Evolutionary conservation across 352 stramenopile genomes (phyloP).

Genomic region (Phytophthora brassicae): DNA sequence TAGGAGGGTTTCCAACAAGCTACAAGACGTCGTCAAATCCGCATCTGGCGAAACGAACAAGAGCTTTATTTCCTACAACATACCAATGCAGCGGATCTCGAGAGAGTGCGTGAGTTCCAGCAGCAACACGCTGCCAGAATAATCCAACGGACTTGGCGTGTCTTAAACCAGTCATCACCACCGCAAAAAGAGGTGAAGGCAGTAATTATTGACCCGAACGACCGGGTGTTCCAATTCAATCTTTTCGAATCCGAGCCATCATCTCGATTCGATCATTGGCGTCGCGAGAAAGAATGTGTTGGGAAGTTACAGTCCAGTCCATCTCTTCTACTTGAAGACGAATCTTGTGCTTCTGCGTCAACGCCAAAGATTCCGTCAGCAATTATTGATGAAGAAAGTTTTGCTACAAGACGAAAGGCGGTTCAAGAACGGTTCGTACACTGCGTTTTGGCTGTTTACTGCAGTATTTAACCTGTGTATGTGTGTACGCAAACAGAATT

Average conservation of each 20-base stretch:
- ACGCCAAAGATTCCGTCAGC: not conserved
- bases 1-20: constrained; percentile 48
- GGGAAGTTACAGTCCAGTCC: not conserved
- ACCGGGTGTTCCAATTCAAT: constrained; percentile 40
- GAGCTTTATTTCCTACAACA: constrained; percentile 68
- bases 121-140: constrained; percentile 33
- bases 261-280: constrained; percentile 12
- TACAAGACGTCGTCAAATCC: constrained; percentile 44
- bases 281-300: not conserved
- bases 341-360: not conserved
- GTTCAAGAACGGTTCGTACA: constrained; percentile 38
- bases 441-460: not conserved
- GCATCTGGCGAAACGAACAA: constrained; percentile 66
- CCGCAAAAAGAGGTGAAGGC: not conserved
- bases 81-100: constrained; percentile 49
- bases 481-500: constrained; percentile 20
- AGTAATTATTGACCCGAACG: constrained; percentile 6
- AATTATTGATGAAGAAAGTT: constrained; percentile 20
- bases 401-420: constrained; percentile 24
- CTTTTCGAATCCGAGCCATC: constrained; percentile 19
- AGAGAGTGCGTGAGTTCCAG: constrained; percentile 50
- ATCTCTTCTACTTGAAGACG: constrained; percentile 16
- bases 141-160: constrained; percentile 57
- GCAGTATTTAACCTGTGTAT: not conserved
- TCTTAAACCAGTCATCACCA: not conserved